phyloP scores from a whole-genome alignment of 371 early-diverging fungal genomes.

The Actinomortierella ambigua region DNA sequence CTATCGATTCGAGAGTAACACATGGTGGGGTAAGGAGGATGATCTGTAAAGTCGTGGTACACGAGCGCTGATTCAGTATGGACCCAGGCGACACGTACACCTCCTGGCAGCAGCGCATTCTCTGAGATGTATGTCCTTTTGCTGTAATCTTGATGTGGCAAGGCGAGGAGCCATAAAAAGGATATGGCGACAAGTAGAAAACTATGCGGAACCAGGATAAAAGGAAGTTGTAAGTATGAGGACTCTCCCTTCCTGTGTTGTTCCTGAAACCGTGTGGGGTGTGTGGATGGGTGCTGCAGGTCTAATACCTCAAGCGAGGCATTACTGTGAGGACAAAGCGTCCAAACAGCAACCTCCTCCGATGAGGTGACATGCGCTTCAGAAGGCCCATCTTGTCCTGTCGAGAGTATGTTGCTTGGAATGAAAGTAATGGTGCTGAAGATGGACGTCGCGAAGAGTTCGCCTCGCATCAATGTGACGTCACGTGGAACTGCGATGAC shows the following conservation, averaged over 20 bases:
- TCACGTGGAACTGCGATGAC: too few species aligned
- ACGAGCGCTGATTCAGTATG: too few species aligned
- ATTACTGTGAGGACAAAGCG: constrained; percentile 32
- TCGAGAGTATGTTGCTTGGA: too few species aligned
- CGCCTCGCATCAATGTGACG: too few species aligned
- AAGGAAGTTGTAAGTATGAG: neutral
- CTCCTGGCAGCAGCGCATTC: constrained; percentile 83
- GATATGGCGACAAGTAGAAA: constrained; percentile 55
- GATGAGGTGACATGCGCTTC: constrained; percentile 24
- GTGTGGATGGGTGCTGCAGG: neutral
- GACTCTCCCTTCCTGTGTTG: neutral
- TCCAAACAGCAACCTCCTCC: constrained; percentile 31
- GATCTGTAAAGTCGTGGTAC: too few species aligned
- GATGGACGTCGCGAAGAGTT: too few species aligned
- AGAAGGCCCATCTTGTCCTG: constrained; percentile 24
- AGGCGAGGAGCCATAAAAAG: constrained; percentile 53
- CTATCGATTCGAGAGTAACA: constrained; percentile 37
- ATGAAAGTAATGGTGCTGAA: too few species aligned
- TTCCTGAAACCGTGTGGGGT: constrained; percentile 2
- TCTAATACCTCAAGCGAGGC: constrained; percentile 34
- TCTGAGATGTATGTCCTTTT: constrained; percentile 74
- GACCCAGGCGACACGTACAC: constrained; percentile 52
- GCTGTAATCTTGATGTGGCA: constrained; percentile 60
- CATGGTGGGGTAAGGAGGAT: constrained; percentile 1
- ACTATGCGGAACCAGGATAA: constrained; percentile 20